Conservation (phyloP, 805 yeast species). For the Starmerella stigmatis region DNA sequence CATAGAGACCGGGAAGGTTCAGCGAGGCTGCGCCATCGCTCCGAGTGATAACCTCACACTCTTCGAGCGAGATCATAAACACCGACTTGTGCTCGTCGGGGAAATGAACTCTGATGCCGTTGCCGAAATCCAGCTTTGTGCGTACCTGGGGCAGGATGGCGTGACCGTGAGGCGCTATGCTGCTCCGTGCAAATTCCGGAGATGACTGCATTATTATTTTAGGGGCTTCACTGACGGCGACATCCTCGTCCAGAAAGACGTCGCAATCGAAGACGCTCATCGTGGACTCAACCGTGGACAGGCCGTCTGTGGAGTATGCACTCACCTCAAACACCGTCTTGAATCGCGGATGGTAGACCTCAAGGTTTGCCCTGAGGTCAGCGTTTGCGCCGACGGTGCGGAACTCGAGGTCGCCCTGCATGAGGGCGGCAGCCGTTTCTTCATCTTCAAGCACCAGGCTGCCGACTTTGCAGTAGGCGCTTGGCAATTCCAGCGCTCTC, state of each 20-base stretch:
- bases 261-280: not conserved
- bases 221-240: too few species aligned
- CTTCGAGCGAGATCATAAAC: not conserved
- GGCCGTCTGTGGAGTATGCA: constrained; percentile 1
- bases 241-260: not conserved
- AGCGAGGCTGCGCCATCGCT: not conserved
- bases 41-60: not conserved
- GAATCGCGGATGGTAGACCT: not conserved
- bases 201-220: too few species aligned
- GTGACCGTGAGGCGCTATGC: too few species aligned
- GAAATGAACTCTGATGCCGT: constrained; percentile 2
- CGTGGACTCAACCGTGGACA: constrained; percentile 1
- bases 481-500: not conserved
- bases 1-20: not conserved
- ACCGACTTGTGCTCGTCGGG: constrained; percentile 2
- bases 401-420: constrained; percentile 1
- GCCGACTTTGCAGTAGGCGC: not conserved
- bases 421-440: not conserved
- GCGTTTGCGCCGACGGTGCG: not conserved
- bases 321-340: not conserved
- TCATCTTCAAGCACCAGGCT: not conserved
- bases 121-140: not conserved
- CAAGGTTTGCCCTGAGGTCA: not conserved
- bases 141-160: not conserved
- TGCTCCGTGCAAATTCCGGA: too few species aligned